A percentile compares a stretch with the other conserved stretches of the same genome.
Evolutionary conservation across 73 alveolate species (phyloP).

Genomic region (Paramecium sexaurelia): DNA sequence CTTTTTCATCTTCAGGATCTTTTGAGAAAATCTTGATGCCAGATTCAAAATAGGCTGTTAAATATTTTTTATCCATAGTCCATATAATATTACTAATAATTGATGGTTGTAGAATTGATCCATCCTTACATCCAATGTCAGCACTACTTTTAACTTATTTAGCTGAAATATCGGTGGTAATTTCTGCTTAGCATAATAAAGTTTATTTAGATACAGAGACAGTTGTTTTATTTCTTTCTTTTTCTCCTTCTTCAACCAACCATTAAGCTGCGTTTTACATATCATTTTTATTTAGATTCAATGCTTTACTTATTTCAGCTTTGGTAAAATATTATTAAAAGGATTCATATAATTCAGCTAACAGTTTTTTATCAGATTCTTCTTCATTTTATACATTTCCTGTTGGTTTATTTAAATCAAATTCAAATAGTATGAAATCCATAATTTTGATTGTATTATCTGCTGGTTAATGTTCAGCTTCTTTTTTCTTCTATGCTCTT

Average conservation of each 20-base stretch:
- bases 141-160: slow-evolving; percentile 77
- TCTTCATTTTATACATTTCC: slow-evolving; percentile 67
- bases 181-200: slow-evolving; percentile 73
- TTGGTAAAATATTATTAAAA: slow-evolving; percentile 77
- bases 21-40: slow-evolving; percentile 75
- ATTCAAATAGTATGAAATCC: slow-evolving; percentile 59
- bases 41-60: slow-evolving; percentile 73
- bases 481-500: slow-evolving; percentile 55
- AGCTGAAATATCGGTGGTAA: slow-evolving; percentile 69
- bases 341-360: slow-evolving; percentile 71
- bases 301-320: slow-evolving; percentile 82
- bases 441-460: slow-evolving; percentile 41
- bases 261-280: slow-evolving; percentile 79
- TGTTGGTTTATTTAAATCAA: slow-evolving; percentile 48
- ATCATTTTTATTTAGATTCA: slow-evolving; percentile 75
- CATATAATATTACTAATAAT: slow-evolving; percentile 74
- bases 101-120: slow-evolving; percentile 77
- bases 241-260: slow-evolving; percentile 87
- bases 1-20: slow-evolving; percentile 67
- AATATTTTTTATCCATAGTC: slow-evolving; percentile 78
- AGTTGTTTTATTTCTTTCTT: slow-evolving; percentile 79
- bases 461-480: slow-evolving; percentile 55
- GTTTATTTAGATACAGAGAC: slow-evolving; percentile 67
- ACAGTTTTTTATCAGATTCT: slow-evolving; percentile 47
- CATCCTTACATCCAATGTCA: slow-evolving; percentile 79